These are phyloP conservation scores for Xylariaceae sp. DNA, from an alignment of 2,329 filamentous ascomycete genomes.

Conservation along the genomic window DNA sequence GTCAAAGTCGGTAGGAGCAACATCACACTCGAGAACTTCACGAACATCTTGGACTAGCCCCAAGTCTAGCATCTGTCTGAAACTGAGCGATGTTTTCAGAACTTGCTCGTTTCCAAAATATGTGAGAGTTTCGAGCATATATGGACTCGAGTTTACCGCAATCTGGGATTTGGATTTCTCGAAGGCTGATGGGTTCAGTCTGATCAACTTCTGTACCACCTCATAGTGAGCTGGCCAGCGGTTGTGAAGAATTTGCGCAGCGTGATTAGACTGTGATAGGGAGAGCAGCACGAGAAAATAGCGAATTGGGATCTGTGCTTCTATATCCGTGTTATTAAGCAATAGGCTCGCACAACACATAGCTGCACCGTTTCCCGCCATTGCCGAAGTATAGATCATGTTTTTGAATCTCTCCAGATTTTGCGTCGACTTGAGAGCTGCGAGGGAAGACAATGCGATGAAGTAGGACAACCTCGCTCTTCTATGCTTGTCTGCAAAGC, in stretches of 20 bases:
- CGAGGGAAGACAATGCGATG: neutral
- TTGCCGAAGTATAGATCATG: neutral
- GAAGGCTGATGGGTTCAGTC: neutral
- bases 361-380: neutral
- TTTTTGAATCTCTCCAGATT: neutral
- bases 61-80: neutral
- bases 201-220: constrained; percentile 5
- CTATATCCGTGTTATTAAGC: neutral
- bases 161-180: neutral
- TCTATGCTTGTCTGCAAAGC: no score
- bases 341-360: neutral
- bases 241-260: constrained; percentile 9
- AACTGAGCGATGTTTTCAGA: neutral
- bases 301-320: neutral
- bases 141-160: neutral
- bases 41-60: neutral
- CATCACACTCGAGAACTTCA: neutral
- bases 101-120: neutral
- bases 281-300: constrained; percentile 4
- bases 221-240: constrained; percentile 7
- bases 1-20: neutral
- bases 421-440: neutral
- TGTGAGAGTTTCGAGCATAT: neutral
- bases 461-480: neutral
- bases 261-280: constrained; percentile 7